Evolutionary conservation across 1,284 basidiomycete species (phyloP).

Genomic region (Mycena citricolor): DNA sequence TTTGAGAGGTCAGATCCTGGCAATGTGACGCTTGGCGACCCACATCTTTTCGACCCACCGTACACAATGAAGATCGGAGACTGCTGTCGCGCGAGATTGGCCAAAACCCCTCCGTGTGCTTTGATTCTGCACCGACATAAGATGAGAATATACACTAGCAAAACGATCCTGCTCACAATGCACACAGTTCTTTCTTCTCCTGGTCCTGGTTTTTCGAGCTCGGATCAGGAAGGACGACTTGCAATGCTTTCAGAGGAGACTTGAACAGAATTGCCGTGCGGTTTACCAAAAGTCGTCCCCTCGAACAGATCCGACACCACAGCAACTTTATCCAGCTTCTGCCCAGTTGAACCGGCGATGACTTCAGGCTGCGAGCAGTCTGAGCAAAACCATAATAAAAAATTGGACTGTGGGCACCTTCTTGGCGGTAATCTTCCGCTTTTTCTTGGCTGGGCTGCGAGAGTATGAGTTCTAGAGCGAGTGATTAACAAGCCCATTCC

Average conservation of each 20-base stretch:
- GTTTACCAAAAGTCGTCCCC: constrained; percentile 77
- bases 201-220: constrained; percentile 67
- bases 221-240: constrained; percentile 79
- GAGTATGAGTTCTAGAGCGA: constrained; percentile 1
- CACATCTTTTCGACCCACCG: constrained; percentile 63
- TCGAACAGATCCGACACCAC: constrained; percentile 68
- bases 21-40: constrained; percentile 34
- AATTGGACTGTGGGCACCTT: constrained; percentile 41
- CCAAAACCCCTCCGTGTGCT: constrained; percentile 73
- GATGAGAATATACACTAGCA: constrained; percentile 2
- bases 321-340: constrained; percentile 56
- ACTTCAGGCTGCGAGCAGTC: constrained; percentile 47
- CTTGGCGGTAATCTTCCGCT: constrained; percentile 54
- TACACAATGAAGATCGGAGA: constrained; percentile 58
- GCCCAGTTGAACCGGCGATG: constrained; percentile 65
- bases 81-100: constrained; percentile 59
- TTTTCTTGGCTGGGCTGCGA: constrained; percentile 64
- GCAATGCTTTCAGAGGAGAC: constrained; percentile 1
- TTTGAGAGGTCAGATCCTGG: neutral
- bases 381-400: constrained; percentile 3
- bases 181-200: constrained; percentile 65
- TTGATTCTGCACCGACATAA: constrained; percentile 55
- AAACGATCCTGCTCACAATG: constrained; percentile 45
- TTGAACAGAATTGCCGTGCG: constrained; percentile 32
- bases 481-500: neutral